Percentiles rank a stretch among this genome's conserved stretches.
Evolutionary conservation across 2,329 filamentous ascomycete genomes (phyloP).

Genomic region (Calonectria crousiana): DNA sequence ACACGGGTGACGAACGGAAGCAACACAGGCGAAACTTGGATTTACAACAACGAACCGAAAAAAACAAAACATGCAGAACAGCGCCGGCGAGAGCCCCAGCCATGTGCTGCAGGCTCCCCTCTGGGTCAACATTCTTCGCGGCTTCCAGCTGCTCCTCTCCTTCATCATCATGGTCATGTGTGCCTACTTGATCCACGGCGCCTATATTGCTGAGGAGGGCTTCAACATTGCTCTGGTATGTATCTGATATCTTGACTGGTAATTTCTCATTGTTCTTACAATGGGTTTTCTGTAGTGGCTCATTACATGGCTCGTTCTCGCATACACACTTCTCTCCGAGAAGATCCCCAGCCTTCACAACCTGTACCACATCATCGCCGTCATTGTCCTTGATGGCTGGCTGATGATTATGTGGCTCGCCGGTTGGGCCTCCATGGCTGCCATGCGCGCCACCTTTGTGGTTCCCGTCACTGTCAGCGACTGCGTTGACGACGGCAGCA

Average conservation of each 20-base stretch:
- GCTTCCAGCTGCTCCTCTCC: conserved; percentile 56
- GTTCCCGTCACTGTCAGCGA: conserved; percentile 46
- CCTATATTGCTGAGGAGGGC: conserved; percentile 34
- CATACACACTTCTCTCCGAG: conserved; percentile 57
- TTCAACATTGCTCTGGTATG: conserved; percentile 38
- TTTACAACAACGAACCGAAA: not conserved
- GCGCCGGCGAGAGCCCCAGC: not conserved
- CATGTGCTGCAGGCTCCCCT: conserved; percentile 54
- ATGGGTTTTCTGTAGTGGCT: conserved; percentile 48
- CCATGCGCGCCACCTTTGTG: conserved; percentile 52
- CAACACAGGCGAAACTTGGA: not conserved
- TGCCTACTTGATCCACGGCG: conserved; percentile 52
- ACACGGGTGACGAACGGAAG: not conserved
- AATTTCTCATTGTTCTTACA: conserved; percentile 22
- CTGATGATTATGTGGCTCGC: conserved; percentile 63
- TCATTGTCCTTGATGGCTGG: conserved; percentile 57
- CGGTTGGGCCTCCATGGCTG: conserved; percentile 55
- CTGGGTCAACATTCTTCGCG: conserved; percentile 58
- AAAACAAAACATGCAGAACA: not conserved
- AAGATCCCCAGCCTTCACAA: conserved; percentile 49
- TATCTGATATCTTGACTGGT: not conserved
- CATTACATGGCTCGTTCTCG: conserved; percentile 59
- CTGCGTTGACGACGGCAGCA: conserved; percentile 54
- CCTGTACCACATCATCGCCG: conserved; percentile 59
- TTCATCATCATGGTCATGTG: conserved; percentile 58